Evolutionary conservation across 2,329 filamentous ascomycete species (phyloP).

Genomic region (Chaetomiaceae sp.): DNA sequence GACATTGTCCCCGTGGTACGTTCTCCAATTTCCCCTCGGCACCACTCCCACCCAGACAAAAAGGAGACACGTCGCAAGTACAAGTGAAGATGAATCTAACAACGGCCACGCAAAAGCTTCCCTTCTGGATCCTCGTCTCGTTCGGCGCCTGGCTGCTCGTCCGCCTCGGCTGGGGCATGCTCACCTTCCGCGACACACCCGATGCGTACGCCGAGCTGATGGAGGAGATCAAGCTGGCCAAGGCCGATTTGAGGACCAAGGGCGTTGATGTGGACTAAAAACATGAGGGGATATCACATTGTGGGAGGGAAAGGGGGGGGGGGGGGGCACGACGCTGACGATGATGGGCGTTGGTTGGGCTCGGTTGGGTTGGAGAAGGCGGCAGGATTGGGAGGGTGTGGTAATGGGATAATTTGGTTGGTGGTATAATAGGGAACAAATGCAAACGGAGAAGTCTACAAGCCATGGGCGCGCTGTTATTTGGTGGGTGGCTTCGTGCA

Average conservation of each 20-base stretch:
- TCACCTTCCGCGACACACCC: slow-evolving; percentile 95
- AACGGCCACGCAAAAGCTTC: slow-evolving; percentile 67
- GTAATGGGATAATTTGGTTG: no score
- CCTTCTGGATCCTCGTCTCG: slow-evolving; percentile 85
- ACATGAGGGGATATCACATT: neutral
- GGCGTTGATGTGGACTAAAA: slow-evolving; percentile 71
- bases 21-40: slow-evolving; percentile 22
- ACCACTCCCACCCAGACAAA: no score
- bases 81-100: neutral
- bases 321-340: no score
- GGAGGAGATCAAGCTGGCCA: slow-evolving; percentile 73
- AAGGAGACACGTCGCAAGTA: neutral
- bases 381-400: no score
- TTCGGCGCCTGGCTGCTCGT: slow-evolving; percentile 90
- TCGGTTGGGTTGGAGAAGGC: no score
- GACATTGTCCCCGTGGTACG: slow-evolving; percentile 87
- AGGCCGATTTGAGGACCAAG: slow-evolving; percentile 65
- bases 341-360: no score
- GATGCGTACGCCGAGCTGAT: slow-evolving; percentile 86
- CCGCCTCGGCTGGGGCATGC: slow-evolving; percentile 84
- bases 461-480: no score
- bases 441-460: no score
- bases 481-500: no score
- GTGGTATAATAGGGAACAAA: no score
- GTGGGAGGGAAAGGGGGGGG: neutral